Evolutionary conservation across 306 rosid species (phyloP), one percentile per base, ranked within the genome.

Genomic region (Prunus salicina): DNA sequence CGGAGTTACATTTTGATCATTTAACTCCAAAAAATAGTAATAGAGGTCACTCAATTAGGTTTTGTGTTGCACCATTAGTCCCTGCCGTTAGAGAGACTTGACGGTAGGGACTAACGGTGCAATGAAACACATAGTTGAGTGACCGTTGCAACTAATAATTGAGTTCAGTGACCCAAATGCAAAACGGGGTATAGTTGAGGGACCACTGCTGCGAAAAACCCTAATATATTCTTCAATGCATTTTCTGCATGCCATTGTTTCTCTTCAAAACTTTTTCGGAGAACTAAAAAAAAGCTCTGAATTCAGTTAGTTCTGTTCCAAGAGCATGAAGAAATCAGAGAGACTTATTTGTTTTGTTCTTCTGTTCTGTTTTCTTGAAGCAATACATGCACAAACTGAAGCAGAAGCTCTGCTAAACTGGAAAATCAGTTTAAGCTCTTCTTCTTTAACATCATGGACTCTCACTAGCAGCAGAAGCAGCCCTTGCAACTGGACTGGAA

Each of bases 401-500:
- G 56, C 63, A n/a, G 82, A 89, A 30, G 89, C 93, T 34, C 76
- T 87, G 4, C 77, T 87, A 13, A 70, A 15, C 18, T 89, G 93
- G 93, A 89, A 89, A 65, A 47, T 53, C 14, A 87, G 81, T 76
- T 83, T 89, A 5, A 6, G 53, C 3, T 89, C 87, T 64, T 16
- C 79, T 25, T 57, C 86, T 50, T 53, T 89, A 2, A 79, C 82
- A 7, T 69, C 91, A n/a, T 87, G 94, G 91, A 8, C 70, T 14
- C 1, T 22, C 28, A 10, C 51, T 38, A 85, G 45, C 43, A 75
- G 79, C 14, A 71, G 13, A 72, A 27, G 73, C 64, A 81, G 18
- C 5, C 89, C 89, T 43, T 87, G 95, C 78, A 78, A 77, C 77
- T 90, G 89, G 94, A 18, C 45, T 30, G 89, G 92, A 24, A 86